These are phyloP conservation scores for Peronosclerospora sorghi DNA, from an alignment of 352 stramenopile genomes.

Conservation along the genomic window DNA sequence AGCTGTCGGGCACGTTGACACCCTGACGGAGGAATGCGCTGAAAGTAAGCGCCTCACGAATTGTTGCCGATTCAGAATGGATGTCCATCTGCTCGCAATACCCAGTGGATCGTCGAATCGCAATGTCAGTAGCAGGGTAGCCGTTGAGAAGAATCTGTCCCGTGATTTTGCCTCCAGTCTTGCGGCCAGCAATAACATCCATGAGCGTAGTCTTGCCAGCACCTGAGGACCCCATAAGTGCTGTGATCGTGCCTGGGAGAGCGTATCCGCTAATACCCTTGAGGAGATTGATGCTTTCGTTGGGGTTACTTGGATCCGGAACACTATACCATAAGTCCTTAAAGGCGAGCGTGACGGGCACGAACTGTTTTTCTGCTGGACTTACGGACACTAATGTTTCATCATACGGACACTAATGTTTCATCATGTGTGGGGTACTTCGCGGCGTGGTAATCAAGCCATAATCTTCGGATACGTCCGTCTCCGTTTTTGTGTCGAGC, in stretches of 20 bases:
- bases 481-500: neutral
- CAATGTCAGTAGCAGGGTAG: slow-evolving; percentile 36
- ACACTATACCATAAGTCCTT: slow-evolving; percentile 13
- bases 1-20: slow-evolving; percentile 21
- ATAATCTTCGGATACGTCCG: neutral
- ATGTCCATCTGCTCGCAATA: slow-evolving; percentile 81
- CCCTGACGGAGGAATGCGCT: slow-evolving; percentile 20
- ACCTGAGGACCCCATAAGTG: slow-evolving; percentile 11
- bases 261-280: slow-evolving; percentile 11
- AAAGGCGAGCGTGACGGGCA: slow-evolving; percentile 9
- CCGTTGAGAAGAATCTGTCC: slow-evolving; percentile 27
- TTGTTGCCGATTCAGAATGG: slow-evolving; percentile 75
- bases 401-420: neutral
- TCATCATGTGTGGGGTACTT: neutral
- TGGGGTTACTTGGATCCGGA: slow-evolving; percentile 9
- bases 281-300: slow-evolving; percentile 11
- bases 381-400: slow-evolving; percentile 2
- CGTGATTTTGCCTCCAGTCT: slow-evolving; percentile 7
- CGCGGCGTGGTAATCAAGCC: slow-evolving; percentile 4
- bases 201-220: slow-evolving; percentile 14
- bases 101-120: slow-evolving; percentile 36
- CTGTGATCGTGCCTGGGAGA: slow-evolving; percentile 7
- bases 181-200: slow-evolving; percentile 13
- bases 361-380: slow-evolving; percentile 3
- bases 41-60: slow-evolving; percentile 47